phyloP scores from a whole-genome alignment of 2,329 filamentous ascomycete species.

The Hypocreales sp. region DNA sequence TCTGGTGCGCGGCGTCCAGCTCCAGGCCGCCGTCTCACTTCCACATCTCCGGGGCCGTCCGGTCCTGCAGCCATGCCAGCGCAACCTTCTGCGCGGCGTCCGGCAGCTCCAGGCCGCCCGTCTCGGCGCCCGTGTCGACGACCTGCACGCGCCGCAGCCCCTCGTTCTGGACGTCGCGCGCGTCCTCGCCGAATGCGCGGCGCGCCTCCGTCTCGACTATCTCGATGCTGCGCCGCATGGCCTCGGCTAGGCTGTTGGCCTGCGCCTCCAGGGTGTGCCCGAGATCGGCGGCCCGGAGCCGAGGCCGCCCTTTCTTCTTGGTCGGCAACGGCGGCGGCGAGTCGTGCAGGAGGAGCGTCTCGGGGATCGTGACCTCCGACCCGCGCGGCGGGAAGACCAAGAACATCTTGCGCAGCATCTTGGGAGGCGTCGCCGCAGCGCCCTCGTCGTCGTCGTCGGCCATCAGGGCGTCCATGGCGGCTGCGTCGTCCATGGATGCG shows the following conservation, averaged over 20 bases:
- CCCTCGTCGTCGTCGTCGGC: conserved; percentile 7
- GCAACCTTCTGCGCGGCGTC: conserved; percentile 11
- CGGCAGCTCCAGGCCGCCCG: conserved; percentile 10
- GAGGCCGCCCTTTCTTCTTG: no score
- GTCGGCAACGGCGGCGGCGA: no score
- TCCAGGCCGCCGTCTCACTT: no score
- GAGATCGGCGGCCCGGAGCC: conserved; percentile 6
- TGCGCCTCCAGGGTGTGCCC: conserved; percentile 30
- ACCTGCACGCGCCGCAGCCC: conserved; percentile 21
- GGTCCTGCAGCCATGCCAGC: conserved; percentile 15
- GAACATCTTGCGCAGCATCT: conserved; percentile 22
- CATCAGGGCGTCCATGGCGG: conserved; percentile 10
- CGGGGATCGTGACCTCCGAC: conserved; percentile 33
- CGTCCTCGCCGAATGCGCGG: no score
- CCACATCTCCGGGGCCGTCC: no score
- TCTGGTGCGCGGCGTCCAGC: no score
- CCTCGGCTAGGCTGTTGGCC: conserved; percentile 26
- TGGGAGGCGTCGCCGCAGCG: conserved; percentile 4
- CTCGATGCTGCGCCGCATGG: conserved; percentile 34
- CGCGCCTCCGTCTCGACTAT: conserved; percentile 28
- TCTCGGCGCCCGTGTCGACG: conserved; percentile 18
- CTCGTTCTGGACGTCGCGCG: conserved; percentile 16
- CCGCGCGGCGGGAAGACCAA: conserved; percentile 30
- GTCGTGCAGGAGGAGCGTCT: conserved; percentile 32
- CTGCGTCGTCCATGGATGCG: conserved; percentile 13